Conservation (phyloP, 2,329 filamentous ascomycete species). For the Exutisphaerella laricina region DNA sequence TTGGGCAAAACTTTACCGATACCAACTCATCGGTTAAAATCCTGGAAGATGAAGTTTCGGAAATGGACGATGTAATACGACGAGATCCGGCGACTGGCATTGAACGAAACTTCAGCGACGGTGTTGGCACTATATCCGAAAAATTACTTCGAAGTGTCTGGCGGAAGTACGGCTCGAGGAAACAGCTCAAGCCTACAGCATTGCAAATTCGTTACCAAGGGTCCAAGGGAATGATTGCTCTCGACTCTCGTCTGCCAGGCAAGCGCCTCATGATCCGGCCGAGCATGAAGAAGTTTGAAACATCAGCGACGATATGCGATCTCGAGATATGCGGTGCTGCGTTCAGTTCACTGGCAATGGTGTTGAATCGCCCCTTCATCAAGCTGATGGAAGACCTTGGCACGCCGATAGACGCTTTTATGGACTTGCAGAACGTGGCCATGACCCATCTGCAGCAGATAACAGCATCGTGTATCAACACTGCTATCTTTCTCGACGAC, state of each 20-base stretch:
- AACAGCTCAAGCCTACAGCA: conserved; percentile 52
- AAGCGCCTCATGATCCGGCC: conserved; percentile 56
- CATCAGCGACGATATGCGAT: conserved; percentile 46
- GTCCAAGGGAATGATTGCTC: conserved; percentile 69
- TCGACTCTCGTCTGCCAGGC: conserved; percentile 58
- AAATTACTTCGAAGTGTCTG: conserved; percentile 57
- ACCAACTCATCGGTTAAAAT: conserved; percentile 60
- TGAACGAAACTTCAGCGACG: conserved; percentile 66
- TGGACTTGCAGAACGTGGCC: conserved; percentile 58
- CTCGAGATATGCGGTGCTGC: conserved; percentile 69
- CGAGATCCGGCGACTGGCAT: too few relatives aligned
- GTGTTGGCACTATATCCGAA: conserved; percentile 67
- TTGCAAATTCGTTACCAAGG: conserved; percentile 70
- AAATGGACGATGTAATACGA: conserved; percentile 50
- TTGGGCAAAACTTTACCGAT: conserved; percentile 66
- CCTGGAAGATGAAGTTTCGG: conserved; percentile 28
- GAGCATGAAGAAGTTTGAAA: conserved; percentile 76
- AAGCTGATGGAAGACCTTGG: conserved; percentile 80
- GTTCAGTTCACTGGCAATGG: conserved; percentile 60
- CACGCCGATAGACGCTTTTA: conserved; percentile 54
- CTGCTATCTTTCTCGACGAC: conserved; percentile 59
- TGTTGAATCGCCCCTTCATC: conserved; percentile 73
- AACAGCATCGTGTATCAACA: conserved; percentile 55
- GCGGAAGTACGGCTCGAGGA: conserved; percentile 45
- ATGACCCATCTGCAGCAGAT: conserved; percentile 56